phyloP scores from a whole-genome alignment of 305 asterid species.

The Fraxinus baroniana region DNA sequence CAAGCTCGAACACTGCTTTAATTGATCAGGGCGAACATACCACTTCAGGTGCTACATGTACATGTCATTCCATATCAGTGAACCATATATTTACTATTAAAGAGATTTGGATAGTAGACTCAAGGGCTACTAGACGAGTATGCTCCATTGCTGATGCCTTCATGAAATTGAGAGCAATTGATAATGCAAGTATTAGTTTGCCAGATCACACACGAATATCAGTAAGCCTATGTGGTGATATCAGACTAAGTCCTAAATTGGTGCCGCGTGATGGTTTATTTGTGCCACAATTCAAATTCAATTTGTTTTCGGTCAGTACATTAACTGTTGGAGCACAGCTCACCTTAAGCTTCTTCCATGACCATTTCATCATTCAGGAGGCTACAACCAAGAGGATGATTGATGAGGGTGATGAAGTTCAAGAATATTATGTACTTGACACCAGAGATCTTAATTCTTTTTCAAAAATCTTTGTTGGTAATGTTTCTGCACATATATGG shows the following conservation, averaged over 20 bases:
- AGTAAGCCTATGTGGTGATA: background rate
- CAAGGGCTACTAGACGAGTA: background rate
- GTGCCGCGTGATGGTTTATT: background rate
- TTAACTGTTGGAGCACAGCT: background rate
- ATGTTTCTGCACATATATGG: background rate
- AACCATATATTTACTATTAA: background rate
- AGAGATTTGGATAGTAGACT: background rate
- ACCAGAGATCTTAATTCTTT: background rate
- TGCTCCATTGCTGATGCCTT: background rate
- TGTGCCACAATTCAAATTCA: background rate
- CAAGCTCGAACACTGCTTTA: background rate
- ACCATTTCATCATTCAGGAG: background rate
- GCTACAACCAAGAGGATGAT: background rate
- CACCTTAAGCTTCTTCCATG: background rate
- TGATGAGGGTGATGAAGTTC: background rate
- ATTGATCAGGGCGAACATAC: background rate
- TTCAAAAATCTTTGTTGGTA: background rate
- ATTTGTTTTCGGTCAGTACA: background rate
- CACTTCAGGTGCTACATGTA: background rate
- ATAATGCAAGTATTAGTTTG: background rate
- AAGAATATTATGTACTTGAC: background rate
- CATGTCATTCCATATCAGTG: background rate
- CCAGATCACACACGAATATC: background rate
- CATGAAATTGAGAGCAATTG: background rate
- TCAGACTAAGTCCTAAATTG: background rate